phyloP scores from a whole-genome alignment of 1,284 basidiomycete genomes.

The Fistulina hepatica region DNA sequence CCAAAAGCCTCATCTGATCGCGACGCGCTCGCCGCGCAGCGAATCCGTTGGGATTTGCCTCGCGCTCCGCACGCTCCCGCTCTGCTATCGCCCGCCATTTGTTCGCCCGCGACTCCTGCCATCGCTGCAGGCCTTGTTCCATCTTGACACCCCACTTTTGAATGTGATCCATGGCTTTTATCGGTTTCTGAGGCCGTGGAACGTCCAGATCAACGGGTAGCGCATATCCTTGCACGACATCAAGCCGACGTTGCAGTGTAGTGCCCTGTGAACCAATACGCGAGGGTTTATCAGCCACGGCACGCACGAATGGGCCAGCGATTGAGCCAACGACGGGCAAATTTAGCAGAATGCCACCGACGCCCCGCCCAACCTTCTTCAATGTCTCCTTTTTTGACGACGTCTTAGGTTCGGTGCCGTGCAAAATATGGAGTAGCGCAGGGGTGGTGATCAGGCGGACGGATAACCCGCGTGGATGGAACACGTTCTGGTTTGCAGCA shows the following conservation, averaged over 20 bases:
- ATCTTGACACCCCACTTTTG: slow-evolving; percentile 16
- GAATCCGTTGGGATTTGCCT: slow-evolving; percentile 1
- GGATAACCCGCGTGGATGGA: slow-evolving; percentile 18
- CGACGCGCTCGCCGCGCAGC: not conserved
- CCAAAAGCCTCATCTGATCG: slow-evolving; percentile 2
- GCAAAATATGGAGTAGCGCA: slow-evolving; percentile 17
- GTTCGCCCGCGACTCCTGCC: slow-evolving; percentile 13
- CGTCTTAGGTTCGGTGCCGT: not conserved
- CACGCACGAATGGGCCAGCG: slow-evolving; percentile 11
- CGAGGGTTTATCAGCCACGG: slow-evolving; percentile 14
- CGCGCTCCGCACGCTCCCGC: slow-evolving; percentile 8
- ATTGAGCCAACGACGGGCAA: slow-evolving; percentile 13
- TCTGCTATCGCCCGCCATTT: slow-evolving; percentile 6
- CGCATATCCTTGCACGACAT: slow-evolving; percentile 13
- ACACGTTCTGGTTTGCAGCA: slow-evolving; percentile 19
- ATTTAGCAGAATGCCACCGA: slow-evolving; percentile 11
- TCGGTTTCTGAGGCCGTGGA: slow-evolving; percentile 15
- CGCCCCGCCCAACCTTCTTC: slow-evolving; percentile 14
- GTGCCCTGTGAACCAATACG: slow-evolving; percentile 6
- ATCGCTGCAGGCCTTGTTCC: slow-evolving; percentile 11
- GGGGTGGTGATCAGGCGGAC: slow-evolving; percentile 20
- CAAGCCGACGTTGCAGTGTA: slow-evolving; percentile 12
- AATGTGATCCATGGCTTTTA: slow-evolving; percentile 17
- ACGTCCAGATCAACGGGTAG: slow-evolving; percentile 14
- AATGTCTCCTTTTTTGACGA: slow-evolving; percentile 5